phyloP scores from a whole-genome alignment of 1,284 basidiomycete species.

The Meripilus lineatus region DNA sequence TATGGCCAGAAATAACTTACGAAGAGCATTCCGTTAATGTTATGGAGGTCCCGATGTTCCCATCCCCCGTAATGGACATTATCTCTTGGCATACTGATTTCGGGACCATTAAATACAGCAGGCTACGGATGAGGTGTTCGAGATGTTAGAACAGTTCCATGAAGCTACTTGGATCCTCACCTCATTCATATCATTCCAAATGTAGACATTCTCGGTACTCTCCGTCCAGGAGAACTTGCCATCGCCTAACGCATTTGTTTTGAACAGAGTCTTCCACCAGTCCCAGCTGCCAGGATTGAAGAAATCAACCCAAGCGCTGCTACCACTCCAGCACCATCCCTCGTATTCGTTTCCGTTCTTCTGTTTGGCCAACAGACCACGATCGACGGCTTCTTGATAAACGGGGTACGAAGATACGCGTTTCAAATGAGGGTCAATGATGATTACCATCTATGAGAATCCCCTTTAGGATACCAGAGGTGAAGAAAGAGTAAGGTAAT shows the following conservation, averaged over 20 bases:
- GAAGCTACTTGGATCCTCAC: slow-evolving; percentile 30
- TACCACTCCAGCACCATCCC: slow-evolving; percentile 98
- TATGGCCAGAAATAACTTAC: slow-evolving; percentile 35
- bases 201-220: slow-evolving; percentile 78
- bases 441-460: slow-evolving; percentile 82
- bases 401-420: slow-evolving; percentile 77
- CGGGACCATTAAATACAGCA: slow-evolving; percentile 96
- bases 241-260: slow-evolving; percentile 42
- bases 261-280: slow-evolving; percentile 89
- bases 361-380: slow-evolving; percentile 79
- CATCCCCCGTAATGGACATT: slow-evolving; percentile 89
- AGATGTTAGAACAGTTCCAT: not conserved
- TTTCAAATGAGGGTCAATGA: slow-evolving; percentile 96
- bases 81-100: slow-evolving; percentile 96
- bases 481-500: slow-evolving; percentile 3
- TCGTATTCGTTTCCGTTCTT: slow-evolving; percentile 84
- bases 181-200: slow-evolving; percentile 99
- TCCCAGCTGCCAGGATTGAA: slow-evolving; percentile 90
- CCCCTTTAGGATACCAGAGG: slow-evolving; percentile 1
- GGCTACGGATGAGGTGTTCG: slow-evolving; percentile 61
- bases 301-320: slow-evolving; percentile 94
- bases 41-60: slow-evolving; percentile 97
- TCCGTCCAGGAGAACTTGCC: slow-evolving; percentile 67
- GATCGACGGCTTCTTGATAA: slow-evolving; percentile 82
- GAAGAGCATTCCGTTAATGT: slow-evolving; percentile 88